Evolutionary conservation across 371 early-diverging fungal species (phyloP).

Genomic region (Capillidium heterosporum): DNA sequence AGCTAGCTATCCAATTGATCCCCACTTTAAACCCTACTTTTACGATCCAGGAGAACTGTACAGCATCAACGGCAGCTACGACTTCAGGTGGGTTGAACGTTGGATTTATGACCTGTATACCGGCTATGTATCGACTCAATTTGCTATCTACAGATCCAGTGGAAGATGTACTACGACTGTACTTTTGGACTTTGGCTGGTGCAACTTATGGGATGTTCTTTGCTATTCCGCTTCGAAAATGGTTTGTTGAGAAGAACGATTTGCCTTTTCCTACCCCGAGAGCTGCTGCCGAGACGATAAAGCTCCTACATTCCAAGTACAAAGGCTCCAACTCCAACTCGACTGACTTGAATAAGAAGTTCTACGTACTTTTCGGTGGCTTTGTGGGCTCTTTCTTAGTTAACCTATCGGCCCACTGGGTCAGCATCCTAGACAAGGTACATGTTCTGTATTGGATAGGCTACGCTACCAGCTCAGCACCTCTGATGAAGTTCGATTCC

Average conservation of each 20-base stretch:
- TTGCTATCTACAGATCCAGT: constrained; percentile 24
- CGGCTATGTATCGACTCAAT: constrained; percentile 49
- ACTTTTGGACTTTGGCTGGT: constrained; percentile 32
- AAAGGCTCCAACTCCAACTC: constrained; percentile 13
- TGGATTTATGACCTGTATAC: constrained; percentile 45
- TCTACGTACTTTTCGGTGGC: constrained; percentile 25
- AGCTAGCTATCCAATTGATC: constrained; percentile 30
- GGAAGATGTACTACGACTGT: constrained; percentile 23
- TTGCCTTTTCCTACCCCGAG: constrained; percentile 50
- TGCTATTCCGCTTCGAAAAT: constrained; percentile 46
- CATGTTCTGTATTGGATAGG: constrained; percentile 38
- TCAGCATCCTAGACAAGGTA: constrained; percentile 30
- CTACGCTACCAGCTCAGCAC: constrained; percentile 15
- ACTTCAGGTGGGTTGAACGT: constrained; percentile 50
- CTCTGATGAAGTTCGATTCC: constrained; percentile 25
- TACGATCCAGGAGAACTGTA: constrained; percentile 51
- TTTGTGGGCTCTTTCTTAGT: constrained; percentile 24
- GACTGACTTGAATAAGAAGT: constrained; percentile 20
- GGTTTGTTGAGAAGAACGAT: constrained; percentile 47
- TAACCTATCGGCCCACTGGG: constrained; percentile 26
- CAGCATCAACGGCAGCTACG: constrained; percentile 47
- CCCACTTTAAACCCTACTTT: constrained; percentile 33
- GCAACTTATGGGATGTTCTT: constrained; percentile 57
- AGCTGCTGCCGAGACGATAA: constrained; percentile 46
- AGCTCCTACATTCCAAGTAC: constrained; percentile 30